Base-by-base conservation (phyloP, 768 basidiomycete species). In the Rhizopogon vinicolor region DNA sequence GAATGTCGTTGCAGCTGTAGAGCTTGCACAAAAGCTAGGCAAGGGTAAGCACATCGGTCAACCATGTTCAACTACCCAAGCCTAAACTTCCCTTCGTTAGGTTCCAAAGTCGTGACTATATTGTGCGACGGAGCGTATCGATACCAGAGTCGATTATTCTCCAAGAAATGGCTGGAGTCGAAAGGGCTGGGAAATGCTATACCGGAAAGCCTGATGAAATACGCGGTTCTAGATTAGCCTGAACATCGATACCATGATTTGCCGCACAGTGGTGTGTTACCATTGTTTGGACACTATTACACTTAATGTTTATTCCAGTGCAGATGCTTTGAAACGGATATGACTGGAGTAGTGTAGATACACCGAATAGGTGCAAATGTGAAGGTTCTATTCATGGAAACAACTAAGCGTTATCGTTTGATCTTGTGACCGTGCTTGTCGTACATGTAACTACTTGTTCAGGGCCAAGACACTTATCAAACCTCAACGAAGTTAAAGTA, bases 71-170 rank as follows among this genome's bases (percentile, higher is more conserved):
- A 53, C n/a, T 19, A 5, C 41, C 7, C 18, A n/a, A 28, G 51
- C 54, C 10, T 57, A 33, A 59, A 22, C 25, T 19, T 51, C 29
- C 52, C 52, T 39, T 39, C 44, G 31, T 58, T 5, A 93, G 91
- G 90, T 37, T 87, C 88, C 19, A 91, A 79, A 14, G 78, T 98
- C 29, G 93, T 85, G 1, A 99, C 97, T 5, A 80, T 98, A 51
- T 73, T 99, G 40, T 92, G 89, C 69, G 97, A 99, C 66, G 97
- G 96, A 7, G 97, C 97, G 44, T 96, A 98, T 66, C 83, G 97
- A 66, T 97, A 99, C 67, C 97, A 98, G 74, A 95, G 91, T 58
- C 82, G 97, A 10, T 75, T 99, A 37, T 99, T 99, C 75, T 97
- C 94, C 14, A 89, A 89, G 68, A 82, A 84, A 62, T 99, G 97